Evolutionary conservation across 768 basidiomycete species (phyloP), one percentile per base, ranked within the genome.

Genomic region (Coprinopsis sp.): DNA sequence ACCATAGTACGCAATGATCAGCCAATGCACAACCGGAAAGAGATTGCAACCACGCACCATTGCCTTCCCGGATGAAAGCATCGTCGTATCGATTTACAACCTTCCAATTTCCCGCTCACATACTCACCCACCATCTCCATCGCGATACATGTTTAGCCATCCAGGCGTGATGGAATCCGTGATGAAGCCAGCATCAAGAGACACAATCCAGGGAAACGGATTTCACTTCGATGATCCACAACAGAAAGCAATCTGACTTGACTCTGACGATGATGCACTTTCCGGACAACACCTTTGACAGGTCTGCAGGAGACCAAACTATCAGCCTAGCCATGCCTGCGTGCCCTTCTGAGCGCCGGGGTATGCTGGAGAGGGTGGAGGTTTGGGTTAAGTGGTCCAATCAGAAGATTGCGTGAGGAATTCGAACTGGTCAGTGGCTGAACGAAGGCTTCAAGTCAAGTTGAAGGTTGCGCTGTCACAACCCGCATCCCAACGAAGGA

Each of bases 131-230:
- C 95, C 64, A 96, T 88, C 66, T 97, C 95, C 24, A 98, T 68
- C 13, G 92, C 95, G 40, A 97, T 98, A 97, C 95, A 99, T 98
- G 66, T n/a, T n/a, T 96, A 97, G 0, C 94, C 94, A 65, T 98
- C 95, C 18, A 97, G 76, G 59, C 95, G 97, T 3, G 91, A 94
- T 13, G 98, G 69, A 3, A 93, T 76, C 21, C 95, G 94, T 98
- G 24, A 33, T 7, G 16, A 30, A 23, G 16, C n/a, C 36, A 1
- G 25, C 22, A 45, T 3, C 31, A 33, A 12, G 11, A 37, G 14
- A 27, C 24, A 6, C 16, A n/a, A 29, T 24, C 16, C 38, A 37
- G 39, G 11, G 36, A 1, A 28, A 46, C 16, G 21, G 12, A 46
- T 28, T 11, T n/a, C n/a, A 91, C 94, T 93, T 57, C 82, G 78